Conservation (phyloP, 192 early-diverging fungal genomes). For the Coemansia sp. region DNA sequence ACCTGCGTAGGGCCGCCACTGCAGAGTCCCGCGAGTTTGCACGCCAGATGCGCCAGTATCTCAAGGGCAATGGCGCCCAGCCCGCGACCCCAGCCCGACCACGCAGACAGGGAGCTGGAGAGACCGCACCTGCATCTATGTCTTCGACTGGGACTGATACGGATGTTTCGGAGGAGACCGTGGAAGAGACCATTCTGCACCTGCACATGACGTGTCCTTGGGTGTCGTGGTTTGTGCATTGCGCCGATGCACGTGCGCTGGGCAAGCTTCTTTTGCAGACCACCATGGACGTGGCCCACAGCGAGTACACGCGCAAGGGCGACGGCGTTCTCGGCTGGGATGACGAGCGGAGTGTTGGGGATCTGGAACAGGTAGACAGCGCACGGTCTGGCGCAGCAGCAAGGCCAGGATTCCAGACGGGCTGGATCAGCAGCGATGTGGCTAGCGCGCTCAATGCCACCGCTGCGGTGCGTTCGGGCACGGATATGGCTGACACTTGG, state of each 20-base stretch:
- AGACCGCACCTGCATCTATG: neutral
- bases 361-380: neutral
- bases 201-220: constrained; percentile 32
- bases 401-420: too few species aligned
- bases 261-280: constrained; percentile 29
- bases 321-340: neutral
- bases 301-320: constrained; percentile 1
- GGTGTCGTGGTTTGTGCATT: constrained; percentile 32
- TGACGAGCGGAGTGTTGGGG: neutral
- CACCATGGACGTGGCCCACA: constrained; percentile 22
- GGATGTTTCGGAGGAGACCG: too few species aligned
- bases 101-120: neutral
- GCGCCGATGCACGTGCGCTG: constrained; percentile 17
- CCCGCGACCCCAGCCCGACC: neutral
- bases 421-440: neutral
- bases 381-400: too few species aligned
- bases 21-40: constrained; percentile 35
- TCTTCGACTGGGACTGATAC: neutral
- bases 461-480: constrained; percentile 20
- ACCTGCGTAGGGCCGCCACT: constrained; percentile 4
- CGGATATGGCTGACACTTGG: constrained; percentile 36
- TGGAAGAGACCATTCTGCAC: constrained; percentile 22
- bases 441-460: constrained; percentile 5
- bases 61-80: constrained; percentile 4
- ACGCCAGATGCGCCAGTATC: constrained; percentile 23